Conservation (phyloP, 495 filamentous ascomycete genomes). For the Cercophora samala region DNA sequence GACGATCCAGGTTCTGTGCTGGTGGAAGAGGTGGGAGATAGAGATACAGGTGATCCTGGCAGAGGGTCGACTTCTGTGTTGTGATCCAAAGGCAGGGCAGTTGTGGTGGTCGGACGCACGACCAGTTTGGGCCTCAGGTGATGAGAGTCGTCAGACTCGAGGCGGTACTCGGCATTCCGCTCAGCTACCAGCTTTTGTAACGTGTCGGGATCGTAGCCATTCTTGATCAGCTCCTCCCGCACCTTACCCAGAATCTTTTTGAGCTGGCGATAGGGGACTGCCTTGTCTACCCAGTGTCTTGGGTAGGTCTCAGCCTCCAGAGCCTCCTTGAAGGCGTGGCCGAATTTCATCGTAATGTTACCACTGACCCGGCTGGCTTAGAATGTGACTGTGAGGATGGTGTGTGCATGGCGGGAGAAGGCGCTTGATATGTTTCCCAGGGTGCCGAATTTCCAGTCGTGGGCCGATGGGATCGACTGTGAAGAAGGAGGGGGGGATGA, state of each 20-base stretch:
- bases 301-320: slow-evolving; percentile 58
- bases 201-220: slow-evolving; percentile 62
- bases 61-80: not conserved
- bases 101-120: slow-evolving; percentile 22
- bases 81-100: slow-evolving; percentile 3
- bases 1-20: not conserved
- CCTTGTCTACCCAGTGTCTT: slow-evolving; percentile 62
- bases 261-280: slow-evolving; percentile 68
- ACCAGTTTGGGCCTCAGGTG: slow-evolving; percentile 29
- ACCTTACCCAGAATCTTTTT: slow-evolving; percentile 75
- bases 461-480: not conserved
- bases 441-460: not conserved
- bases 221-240: slow-evolving; percentile 52
- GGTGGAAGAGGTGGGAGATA: not conserved
- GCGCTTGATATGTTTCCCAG: not conserved
- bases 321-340: slow-evolving; percentile 59
- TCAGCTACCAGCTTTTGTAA: slow-evolving; percentile 49
- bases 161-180: slow-evolving; percentile 46
- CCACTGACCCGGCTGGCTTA: slow-evolving; percentile 22
- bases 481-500: not conserved
- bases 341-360: slow-evolving; percentile 64
- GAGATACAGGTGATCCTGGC: slow-evolving; percentile 10
- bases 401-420: slow-evolving; percentile 30
- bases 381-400: slow-evolving; percentile 10
- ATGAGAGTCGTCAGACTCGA: slow-evolving; percentile 36